Conservation (phyloP, 768 basidiomycete species). For the Suillus hirtellus region DNA sequence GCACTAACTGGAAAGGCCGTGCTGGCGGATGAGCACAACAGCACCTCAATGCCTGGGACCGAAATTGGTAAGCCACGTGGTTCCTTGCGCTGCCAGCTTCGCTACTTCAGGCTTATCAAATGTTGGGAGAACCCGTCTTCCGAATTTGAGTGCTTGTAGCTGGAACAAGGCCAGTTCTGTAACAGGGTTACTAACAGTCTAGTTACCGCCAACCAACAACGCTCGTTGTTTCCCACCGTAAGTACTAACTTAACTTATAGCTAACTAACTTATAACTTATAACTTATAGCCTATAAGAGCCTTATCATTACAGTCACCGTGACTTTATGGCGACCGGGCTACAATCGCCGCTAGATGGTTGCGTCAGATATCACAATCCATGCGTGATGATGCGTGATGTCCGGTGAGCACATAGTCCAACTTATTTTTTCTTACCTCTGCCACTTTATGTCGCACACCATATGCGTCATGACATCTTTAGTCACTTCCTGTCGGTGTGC, state of each 20-base stretch:
- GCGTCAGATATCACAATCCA: not conserved
- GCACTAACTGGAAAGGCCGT: not conserved
- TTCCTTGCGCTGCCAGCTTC: not conserved
- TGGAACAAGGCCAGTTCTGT: too few species aligned
- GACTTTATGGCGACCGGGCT: not conserved
- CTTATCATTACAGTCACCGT: too few species aligned
- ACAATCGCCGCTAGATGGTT: not conserved
- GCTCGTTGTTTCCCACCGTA: too few species aligned
- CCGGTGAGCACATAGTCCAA: not conserved
- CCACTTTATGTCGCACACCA: not conserved
- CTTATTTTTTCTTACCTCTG: not conserved
- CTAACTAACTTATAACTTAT: too few species aligned
- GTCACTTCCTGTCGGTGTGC: not conserved
- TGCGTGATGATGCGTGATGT: not conserved
- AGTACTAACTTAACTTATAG: too few species aligned
- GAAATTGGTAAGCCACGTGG: constrained; percentile 1
- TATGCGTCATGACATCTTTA: not conserved
- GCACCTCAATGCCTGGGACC: not conserved
- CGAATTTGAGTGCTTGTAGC: too few species aligned
- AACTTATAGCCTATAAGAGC: too few species aligned
- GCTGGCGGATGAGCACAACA: constrained; percentile 1
- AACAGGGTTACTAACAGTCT: not conserved
- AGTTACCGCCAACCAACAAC: not conserved
- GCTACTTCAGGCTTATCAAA: too few species aligned
- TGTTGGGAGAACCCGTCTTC: too few species aligned